Evolutionary conservation across 2,329 filamentous ascomycete species (phyloP).

Genomic region (Amylocarpus encephaloides): DNA sequence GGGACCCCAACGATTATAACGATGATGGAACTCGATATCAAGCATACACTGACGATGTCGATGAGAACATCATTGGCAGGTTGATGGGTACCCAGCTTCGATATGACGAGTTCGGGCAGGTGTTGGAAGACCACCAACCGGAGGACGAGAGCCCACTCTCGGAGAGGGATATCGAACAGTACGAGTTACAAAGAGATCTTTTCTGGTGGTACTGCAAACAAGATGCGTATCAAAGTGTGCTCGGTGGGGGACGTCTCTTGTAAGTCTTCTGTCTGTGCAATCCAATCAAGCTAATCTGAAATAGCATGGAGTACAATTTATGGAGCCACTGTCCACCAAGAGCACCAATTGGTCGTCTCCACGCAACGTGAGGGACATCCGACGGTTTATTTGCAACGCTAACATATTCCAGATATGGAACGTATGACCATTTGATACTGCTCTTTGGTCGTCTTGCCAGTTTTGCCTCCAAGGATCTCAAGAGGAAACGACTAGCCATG

Average conservation of each 20-base stretch:
- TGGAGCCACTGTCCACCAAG: conserved; percentile 89
- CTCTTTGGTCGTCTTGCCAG: conserved; percentile 72
- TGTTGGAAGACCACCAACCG: conserved; percentile 30
- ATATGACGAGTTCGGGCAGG: conserved; percentile 51
- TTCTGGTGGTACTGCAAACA: conserved; percentile 97
- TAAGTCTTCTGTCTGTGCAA: conserved; percentile 44
- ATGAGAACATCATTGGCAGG: conserved; percentile 50
- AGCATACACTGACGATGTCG: conserved; percentile 39
- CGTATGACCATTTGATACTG: conserved; percentile 80
- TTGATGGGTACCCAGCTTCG: conserved; percentile 51
- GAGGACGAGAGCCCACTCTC: conserved; percentile 19
- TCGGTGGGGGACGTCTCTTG: conserved; percentile 82
- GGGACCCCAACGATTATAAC: conserved; percentile 5
- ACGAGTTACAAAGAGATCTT: conserved; percentile 75
- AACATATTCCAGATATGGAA: conserved; percentile 61
- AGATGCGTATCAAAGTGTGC: conserved; percentile 82
- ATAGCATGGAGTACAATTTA: conserved; percentile 58
- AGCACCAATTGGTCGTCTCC: conserved; percentile 67
- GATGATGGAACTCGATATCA: conserved; percentile 16
- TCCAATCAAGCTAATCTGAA: conserved; percentile 3
- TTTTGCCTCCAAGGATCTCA: conserved; percentile 71
- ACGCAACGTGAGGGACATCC: conserved; percentile 54
- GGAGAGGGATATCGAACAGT: conserved; percentile 64
- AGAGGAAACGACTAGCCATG: conserved; percentile 66
- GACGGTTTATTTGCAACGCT: conserved; percentile 1